A percentile compares a stretch with the other conserved stretches of the same genome.
These are phyloP conservation scores for Boletus sp. DNA, from an alignment of 1,284 basidiomycete species.

Conservation along the genomic window DNA sequence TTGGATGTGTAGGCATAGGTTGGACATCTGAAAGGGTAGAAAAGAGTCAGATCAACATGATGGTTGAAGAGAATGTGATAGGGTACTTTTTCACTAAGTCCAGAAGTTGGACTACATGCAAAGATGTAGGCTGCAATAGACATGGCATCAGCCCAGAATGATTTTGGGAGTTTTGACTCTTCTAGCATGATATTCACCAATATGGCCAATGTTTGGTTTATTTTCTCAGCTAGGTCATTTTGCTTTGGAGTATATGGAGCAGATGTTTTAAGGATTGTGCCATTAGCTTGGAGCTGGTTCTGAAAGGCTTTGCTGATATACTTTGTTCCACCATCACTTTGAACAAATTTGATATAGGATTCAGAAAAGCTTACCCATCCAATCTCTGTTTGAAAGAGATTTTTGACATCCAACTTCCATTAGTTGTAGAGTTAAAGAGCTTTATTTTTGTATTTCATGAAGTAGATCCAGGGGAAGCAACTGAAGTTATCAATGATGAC, in stretches of 20 bases:
- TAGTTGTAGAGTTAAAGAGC: too few relatives aligned
- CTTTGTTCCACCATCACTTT: background rate
- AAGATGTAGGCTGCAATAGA: slow-evolving; percentile 8
- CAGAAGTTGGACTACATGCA: background rate
- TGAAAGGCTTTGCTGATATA: background rate
- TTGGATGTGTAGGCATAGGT: slow-evolving; percentile 6
- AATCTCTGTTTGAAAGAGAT: too few relatives aligned
- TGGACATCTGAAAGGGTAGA: background rate
- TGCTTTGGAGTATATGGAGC: background rate
- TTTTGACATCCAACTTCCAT: too few relatives aligned
- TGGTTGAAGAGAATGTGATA: slow-evolving; percentile 1
- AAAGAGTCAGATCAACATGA: background rate
- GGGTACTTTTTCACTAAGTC: background rate
- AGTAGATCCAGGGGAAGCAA: too few relatives aligned
- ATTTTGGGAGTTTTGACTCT: slow-evolving; percentile 27
- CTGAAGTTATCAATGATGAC: too few relatives aligned
- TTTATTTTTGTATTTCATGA: too few relatives aligned
- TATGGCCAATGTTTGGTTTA: slow-evolving; percentile 37
- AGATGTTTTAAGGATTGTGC: background rate
- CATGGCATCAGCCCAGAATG: slow-evolving; percentile 34
- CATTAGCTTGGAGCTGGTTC: background rate
- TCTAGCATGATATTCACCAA: slow-evolving; percentile 30
- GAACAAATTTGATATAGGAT: background rate
- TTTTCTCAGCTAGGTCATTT: slow-evolving; percentile 5
- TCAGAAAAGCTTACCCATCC: too few relatives aligned